Evolutionary conservation across 1,284 basidiomycete species (phyloP).

Genomic region (Leccinum subspadiceum): DNA sequence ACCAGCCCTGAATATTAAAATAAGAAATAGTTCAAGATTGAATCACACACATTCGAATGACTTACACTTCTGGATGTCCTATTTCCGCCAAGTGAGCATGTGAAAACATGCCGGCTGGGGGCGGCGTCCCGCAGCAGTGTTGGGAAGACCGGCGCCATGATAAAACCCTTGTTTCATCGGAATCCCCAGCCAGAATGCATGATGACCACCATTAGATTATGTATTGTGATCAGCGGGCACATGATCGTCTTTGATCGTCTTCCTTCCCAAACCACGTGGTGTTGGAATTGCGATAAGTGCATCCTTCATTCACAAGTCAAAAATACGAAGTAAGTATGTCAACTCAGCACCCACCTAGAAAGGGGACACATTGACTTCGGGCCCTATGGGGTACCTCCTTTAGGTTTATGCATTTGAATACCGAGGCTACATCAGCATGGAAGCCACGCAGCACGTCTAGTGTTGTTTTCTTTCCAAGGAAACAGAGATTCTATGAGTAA

Average conservation of each 20-base stretch:
- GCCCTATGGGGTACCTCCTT: background rate
- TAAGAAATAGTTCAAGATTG: background rate
- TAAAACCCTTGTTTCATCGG: conserved; percentile 26
- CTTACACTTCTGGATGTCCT: conserved; percentile 6
- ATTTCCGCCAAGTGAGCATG: conserved; percentile 13
- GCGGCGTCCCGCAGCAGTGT: background rate
- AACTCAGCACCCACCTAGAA: conserved; percentile 1
- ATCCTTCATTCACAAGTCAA: background rate
- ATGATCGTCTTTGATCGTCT: background rate
- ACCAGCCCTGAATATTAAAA: background rate
- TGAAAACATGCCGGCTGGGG: background rate
- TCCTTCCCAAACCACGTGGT: background rate
- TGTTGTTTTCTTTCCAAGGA: background rate
- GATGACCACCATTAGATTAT: background rate
- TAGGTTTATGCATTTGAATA: conserved; percentile 17
- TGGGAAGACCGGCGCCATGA: background rate
- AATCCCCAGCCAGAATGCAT: background rate
- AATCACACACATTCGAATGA: background rate
- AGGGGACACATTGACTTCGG: background rate
- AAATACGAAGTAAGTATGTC: background rate
- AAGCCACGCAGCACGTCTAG: background rate
- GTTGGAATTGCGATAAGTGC: background rate
- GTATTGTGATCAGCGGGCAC: background rate
- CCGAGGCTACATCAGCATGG: conserved; percentile 5
- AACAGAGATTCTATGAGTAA: conserved; percentile 2